These are phyloP conservation scores for Furcasterigmium furcatum DNA, from an alignment of 2,329 filamentous ascomycete genomes.

Conservation along the genomic window DNA sequence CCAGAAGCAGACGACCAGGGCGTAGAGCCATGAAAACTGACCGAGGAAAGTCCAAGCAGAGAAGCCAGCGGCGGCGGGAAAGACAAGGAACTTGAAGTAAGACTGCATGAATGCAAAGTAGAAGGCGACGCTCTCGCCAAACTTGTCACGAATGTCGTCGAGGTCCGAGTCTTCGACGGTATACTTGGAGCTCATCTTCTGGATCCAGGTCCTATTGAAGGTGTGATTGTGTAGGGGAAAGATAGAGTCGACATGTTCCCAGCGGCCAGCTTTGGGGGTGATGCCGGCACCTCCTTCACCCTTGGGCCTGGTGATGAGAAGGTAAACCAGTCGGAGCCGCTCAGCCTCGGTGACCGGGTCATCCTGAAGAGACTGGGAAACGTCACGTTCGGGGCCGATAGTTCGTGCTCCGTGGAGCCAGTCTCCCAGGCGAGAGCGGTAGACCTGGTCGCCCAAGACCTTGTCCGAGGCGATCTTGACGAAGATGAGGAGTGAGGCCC, in stretches of 20 bases:
- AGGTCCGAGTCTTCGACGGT: conserved; percentile 63
- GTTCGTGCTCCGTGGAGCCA: conserved; percentile 89
- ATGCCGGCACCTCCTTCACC: conserved; percentile 79
- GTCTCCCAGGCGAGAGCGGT: conserved; percentile 84
- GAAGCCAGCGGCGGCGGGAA: conserved; percentile 76
- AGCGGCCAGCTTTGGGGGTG: conserved; percentile 63
- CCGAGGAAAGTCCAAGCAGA: conserved; percentile 79
- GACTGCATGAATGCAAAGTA: conserved; percentile 94
- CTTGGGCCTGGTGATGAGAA: conserved; percentile 72
- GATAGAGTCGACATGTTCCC: conserved; percentile 69
- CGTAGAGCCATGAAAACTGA: conserved; percentile 79
- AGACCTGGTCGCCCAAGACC: conserved; percentile 75
- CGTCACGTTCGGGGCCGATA: conserved; percentile 71
- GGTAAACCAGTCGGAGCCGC: conserved; percentile 80
- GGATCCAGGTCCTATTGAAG: conserved; percentile 75
- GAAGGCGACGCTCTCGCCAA: conserved; percentile 83
- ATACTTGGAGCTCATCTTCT: conserved; percentile 70
- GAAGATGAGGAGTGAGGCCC: conserved; percentile 76
- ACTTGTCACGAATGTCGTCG: conserved; percentile 71
- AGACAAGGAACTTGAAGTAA: conserved; percentile 83
- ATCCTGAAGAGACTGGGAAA: conserved; percentile 61
- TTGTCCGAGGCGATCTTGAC: conserved; percentile 73
- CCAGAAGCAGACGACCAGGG: conserved; percentile 78
- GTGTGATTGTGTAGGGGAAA: conserved; percentile 77
- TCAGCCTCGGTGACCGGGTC: conserved; percentile 87